Conservation (phyloP, 2,329 filamentous ascomycete genomes). For the Byssochlamys sp. region DNA sequence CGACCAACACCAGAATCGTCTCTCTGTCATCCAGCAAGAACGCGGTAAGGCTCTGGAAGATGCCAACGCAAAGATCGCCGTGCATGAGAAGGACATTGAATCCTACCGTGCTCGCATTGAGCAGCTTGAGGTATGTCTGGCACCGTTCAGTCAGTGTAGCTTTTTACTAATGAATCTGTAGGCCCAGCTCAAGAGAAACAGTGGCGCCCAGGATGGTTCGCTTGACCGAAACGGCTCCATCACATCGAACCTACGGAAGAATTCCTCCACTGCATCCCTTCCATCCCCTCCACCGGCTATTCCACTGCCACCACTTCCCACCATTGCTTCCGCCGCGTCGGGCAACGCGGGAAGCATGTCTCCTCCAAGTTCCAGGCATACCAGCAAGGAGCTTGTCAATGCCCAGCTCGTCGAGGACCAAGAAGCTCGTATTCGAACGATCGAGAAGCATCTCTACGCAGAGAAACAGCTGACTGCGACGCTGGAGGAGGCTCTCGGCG, state of each 20-base stretch:
- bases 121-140: constrained; percentile 60
- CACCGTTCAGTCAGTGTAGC: not conserved
- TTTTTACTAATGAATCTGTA: constrained; percentile 13
- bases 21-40: constrained; percentile 72
- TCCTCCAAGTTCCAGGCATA: constrained; percentile 57
- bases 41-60: constrained; percentile 69
- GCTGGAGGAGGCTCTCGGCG: constrained; percentile 86
- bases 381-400: constrained; percentile 69
- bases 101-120: constrained; percentile 46
- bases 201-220: constrained; percentile 23
- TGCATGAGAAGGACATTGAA: constrained; percentile 61
- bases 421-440: constrained; percentile 84
- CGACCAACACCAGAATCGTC: constrained; percentile 84
- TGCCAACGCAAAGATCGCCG: constrained; percentile 54
- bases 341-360: constrained; percentile 47
- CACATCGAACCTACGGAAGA: constrained; percentile 71
- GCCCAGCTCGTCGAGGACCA: constrained; percentile 87
- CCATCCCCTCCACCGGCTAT: constrained; percentile 92
- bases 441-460: constrained; percentile 90
- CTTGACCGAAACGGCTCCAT: constrained; percentile 51
- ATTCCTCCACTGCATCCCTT: constrained; percentile 67
- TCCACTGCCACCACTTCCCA: constrained; percentile 83
- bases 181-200: constrained; percentile 34
- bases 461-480: constrained; percentile 95
- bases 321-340: constrained; percentile 41